A percentile compares a stretch with the other conserved stretches of the same genome.
phyloP scores from a whole-genome alignment of 2,329 filamentous ascomycete species.

The Alternaria rosae region DNA sequence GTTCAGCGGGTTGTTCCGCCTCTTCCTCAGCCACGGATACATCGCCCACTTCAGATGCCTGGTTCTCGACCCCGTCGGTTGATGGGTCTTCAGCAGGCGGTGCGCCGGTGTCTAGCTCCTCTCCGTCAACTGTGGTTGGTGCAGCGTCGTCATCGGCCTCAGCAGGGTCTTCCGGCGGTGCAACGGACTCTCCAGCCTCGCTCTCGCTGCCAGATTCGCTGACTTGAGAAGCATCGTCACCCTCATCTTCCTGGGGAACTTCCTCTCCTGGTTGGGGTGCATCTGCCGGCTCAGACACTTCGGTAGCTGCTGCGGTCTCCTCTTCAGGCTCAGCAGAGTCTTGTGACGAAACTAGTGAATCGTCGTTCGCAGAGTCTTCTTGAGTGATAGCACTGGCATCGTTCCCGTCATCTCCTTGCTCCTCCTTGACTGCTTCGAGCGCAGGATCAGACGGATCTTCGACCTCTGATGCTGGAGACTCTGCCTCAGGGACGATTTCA shows the following conservation, averaged over 20 bases:
- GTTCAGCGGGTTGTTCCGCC: conserved; percentile 4
- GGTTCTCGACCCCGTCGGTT: neutral
- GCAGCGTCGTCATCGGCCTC: conserved; percentile 4
- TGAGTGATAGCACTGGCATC: neutral
- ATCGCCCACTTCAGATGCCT: conserved; percentile 1
- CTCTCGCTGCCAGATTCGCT: conserved; percentile 1
- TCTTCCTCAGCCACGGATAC: neutral
- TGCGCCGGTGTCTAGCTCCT: neutral
- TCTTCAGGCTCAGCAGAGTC: conserved; percentile 3
- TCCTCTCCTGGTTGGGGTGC: neutral
- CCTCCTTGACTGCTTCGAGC: neutral
- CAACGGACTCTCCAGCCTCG: neutral
- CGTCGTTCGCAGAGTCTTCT: neutral
- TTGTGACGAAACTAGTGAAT: conserved; percentile 6
- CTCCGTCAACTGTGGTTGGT: neutral
- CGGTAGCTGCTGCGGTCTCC: conserved; percentile 3
- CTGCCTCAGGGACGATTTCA: conserved; percentile 1
- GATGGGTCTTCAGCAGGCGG: neutral
- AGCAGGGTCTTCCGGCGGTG: neutral
- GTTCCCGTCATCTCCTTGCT: neutral
- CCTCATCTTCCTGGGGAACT: neutral
- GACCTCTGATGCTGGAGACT: conserved; percentile 1
- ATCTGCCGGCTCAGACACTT: conserved; percentile 9
- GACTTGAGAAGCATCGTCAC: neutral
- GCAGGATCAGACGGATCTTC: neutral